These are phyloP conservation scores for Boletus edulis DNA, from an alignment of 768 basidiomycete genomes.

Conservation along the genomic window DNA sequence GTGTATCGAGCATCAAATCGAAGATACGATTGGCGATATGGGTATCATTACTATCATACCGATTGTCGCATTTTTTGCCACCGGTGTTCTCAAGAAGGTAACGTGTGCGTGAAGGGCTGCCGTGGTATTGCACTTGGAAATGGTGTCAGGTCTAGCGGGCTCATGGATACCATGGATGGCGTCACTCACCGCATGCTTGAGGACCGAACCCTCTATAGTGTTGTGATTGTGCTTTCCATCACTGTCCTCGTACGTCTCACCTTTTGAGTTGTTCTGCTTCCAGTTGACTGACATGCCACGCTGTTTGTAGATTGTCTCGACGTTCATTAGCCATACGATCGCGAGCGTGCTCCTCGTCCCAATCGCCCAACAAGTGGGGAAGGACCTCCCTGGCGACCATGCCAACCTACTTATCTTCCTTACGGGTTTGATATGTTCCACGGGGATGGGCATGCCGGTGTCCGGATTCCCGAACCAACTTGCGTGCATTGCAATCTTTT, in stretches of 20 bases:
- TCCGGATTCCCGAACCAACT: constrained; percentile 99
- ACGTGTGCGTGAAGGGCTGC: constrained; percentile 2
- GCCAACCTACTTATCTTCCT: constrained; percentile 88
- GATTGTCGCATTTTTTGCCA: constrained; percentile 89
- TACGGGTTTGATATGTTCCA: constrained; percentile 88
- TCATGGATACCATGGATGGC: constrained; percentile 74
- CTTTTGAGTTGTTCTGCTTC: neutral
- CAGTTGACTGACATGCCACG: neutral
- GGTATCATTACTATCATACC: constrained; percentile 95
- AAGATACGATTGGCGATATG: constrained; percentile 87
- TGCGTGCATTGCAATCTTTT: constrained; percentile 53
- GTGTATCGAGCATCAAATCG: constrained; percentile 82
- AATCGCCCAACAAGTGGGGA: constrained; percentile 88
- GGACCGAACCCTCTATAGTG: constrained; percentile 62
- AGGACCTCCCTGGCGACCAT: constrained; percentile 65
- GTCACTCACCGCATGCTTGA: constrained; percentile 57
- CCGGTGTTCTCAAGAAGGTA: constrained; percentile 92
- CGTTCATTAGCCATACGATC: constrained; percentile 97
- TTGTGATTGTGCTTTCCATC: constrained; percentile 67
- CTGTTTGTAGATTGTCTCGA: constrained; percentile 68
- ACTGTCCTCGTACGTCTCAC: constrained; percentile 57
- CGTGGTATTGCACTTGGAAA: constrained; percentile 89
- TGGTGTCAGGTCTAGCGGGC: constrained; percentile 86
- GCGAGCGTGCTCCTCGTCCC: constrained; percentile 96
- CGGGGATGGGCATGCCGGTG: constrained; percentile 98